These are phyloP conservation scores for Penicillium sp. DNA, from an alignment of 2,329 filamentous ascomycete genomes.

Conservation along the genomic window DNA sequence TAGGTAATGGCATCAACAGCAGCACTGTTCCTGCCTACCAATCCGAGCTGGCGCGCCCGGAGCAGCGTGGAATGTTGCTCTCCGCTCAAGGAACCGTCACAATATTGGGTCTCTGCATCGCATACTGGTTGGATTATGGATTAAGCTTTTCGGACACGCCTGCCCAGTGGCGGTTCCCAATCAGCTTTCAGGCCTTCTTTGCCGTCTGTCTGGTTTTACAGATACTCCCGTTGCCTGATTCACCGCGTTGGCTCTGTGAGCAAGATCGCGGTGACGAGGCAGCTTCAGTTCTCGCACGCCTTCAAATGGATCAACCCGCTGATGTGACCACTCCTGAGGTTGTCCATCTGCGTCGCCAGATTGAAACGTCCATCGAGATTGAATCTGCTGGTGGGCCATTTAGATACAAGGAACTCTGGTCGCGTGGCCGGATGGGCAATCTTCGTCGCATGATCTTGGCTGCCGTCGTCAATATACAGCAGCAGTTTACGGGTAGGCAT, in stretches of 20 bases:
- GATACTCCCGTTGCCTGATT: slow-evolving; percentile 40
- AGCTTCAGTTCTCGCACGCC: slow-evolving; percentile 25
- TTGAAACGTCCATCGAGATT: slow-evolving; percentile 40
- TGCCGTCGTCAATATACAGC: slow-evolving; percentile 35
- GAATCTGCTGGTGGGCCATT: slow-evolving; percentile 33
- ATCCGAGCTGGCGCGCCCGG: slow-evolving; percentile 20
- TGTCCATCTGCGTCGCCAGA: slow-evolving; percentile 16
- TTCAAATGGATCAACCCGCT: slow-evolving; percentile 23
- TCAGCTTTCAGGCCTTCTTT: slow-evolving; percentile 43
- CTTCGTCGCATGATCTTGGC: slow-evolving; percentile 34
- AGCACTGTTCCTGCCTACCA: slow-evolving; percentile 23
- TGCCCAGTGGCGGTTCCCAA: slow-evolving; percentile 45
- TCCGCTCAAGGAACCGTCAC: slow-evolving; percentile 34
- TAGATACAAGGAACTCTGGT: slow-evolving; percentile 36
- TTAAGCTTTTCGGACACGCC: slow-evolving; percentile 27
- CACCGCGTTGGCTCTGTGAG: slow-evolving; percentile 37
- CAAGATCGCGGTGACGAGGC: slow-evolving; percentile 33
- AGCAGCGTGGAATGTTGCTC: slow-evolving; percentile 18
- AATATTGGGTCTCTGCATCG: slow-evolving; percentile 48
- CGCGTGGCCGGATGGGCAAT: slow-evolving; percentile 32
- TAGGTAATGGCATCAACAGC: slow-evolving; percentile 33
- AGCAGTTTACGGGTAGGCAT: slow-evolving; percentile 35
- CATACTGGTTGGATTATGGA: slow-evolving; percentile 49
- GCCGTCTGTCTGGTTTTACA: slow-evolving; percentile 37
- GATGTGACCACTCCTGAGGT: slow-evolving; percentile 19